These are phyloP conservation scores for Sporothrix phasma DNA, from an alignment of 2,329 filamentous ascomycete genomes.

Conservation along the genomic window DNA sequence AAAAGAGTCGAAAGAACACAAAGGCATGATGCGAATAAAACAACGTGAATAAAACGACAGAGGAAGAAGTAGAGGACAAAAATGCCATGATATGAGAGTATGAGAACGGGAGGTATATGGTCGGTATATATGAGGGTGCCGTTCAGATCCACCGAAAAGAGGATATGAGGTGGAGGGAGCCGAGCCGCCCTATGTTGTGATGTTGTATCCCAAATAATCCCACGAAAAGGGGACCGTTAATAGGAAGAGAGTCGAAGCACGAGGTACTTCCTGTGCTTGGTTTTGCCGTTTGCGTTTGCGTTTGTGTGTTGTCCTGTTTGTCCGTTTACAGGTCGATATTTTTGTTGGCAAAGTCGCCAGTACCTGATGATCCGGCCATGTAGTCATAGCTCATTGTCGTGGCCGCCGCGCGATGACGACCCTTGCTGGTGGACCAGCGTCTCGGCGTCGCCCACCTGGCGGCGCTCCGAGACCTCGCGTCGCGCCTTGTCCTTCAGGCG, in stretches of 20 bases:
- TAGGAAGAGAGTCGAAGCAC: constrained; percentile 9
- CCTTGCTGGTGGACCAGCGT: constrained; percentile 53
- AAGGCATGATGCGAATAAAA: not conserved
- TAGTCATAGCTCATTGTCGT: constrained; percentile 29
- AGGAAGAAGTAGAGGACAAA: not conserved
- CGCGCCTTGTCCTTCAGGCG: constrained; percentile 45
- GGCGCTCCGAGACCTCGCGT: constrained; percentile 71
- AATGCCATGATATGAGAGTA: not conserved
- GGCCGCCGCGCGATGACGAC: constrained; percentile 23
- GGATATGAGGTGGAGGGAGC: not conserved
- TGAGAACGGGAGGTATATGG: not conserved
- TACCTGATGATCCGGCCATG: constrained; percentile 2
- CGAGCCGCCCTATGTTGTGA: not conserved
- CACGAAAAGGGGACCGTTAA: constrained; percentile 15
- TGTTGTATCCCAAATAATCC: constrained; percentile 12
- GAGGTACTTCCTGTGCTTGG: not conserved
- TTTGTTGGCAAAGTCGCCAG: not conserved
- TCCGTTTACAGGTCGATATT: not conserved
- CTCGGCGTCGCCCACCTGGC: constrained; percentile 83
- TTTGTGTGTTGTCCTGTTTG: not conserved
- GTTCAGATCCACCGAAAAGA: not conserved
- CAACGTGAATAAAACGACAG: not conserved
- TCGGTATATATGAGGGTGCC: not conserved
- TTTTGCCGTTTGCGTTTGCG: not conserved
- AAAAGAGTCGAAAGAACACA: not conserved